Evolutionary conservation across 2,329 filamentous ascomycete genomes (phyloP).

Genomic region (Diaporthe helianthi): DNA sequence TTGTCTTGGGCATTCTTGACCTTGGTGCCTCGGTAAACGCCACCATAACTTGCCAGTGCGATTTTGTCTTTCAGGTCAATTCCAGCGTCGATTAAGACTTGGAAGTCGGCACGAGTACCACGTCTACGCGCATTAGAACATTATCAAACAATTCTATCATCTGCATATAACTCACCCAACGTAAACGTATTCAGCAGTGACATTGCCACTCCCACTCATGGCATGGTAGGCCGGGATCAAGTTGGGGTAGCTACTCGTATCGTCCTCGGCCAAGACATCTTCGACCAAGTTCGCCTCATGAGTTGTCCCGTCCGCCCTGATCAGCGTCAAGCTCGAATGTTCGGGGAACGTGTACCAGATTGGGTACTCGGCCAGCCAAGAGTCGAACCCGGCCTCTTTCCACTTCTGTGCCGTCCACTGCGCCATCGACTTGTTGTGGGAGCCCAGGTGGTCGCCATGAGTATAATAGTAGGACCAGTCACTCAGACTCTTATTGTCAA

Average conservation of each 20-base stretch:
- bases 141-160: too few relatives aligned
- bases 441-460: constrained; percentile 18
- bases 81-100: constrained; percentile 8
- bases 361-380: constrained; percentile 2
- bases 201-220: constrained; percentile 10
- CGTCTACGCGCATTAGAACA: background rate
- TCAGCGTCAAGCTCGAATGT: constrained; percentile 8
- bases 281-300: constrained; percentile 8
- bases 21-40: constrained; percentile 14
- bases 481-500: constrained; percentile 11
- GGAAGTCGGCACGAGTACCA: constrained; percentile 14
- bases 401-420: constrained; percentile 21
- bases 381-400: background rate
- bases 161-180: background rate
- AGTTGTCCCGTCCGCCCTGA: constrained; percentile 5
- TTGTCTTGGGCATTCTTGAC: constrained; percentile 16
- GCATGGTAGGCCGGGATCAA: constrained; percentile 16
- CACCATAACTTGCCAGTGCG: constrained; percentile 9
- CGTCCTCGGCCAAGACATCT: constrained; percentile 15
- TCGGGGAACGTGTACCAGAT: constrained; percentile 17
- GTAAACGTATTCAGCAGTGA: constrained; percentile 12
- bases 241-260: constrained; percentile 12
- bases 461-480: constrained; percentile 16
- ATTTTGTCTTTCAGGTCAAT: constrained; percentile 6
- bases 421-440: constrained; percentile 14